A percentile compares a stretch with the other conserved stretches of the same genome.
phyloP scores from a whole-genome alignment of 345 rosid species.

The Eucalyptus camaldulensis region DNA sequence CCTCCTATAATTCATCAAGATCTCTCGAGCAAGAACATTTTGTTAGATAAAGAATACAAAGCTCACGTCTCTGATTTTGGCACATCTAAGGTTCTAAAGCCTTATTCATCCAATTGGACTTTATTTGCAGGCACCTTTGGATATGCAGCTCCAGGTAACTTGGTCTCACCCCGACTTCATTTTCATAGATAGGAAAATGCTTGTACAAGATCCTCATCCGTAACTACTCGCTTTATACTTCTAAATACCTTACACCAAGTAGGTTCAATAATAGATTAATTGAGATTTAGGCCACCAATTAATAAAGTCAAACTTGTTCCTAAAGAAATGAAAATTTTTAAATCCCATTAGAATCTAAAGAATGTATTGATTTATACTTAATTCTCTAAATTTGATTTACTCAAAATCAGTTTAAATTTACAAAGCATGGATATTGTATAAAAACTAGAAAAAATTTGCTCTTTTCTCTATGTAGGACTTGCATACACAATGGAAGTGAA shows the following conservation, averaged over 20 bases:
- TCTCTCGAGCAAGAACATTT: not conserved
- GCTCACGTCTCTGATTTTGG: not conserved
- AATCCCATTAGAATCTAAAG: too few relatives aligned
- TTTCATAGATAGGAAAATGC: not conserved
- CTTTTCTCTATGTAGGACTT: not conserved
- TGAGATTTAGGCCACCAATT: too few relatives aligned
- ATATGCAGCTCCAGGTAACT: not conserved
- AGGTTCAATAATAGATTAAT: too few relatives aligned
- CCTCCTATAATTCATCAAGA: not conserved
- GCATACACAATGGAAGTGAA: not conserved
- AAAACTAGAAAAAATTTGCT: not conserved
- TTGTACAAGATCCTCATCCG: too few relatives aligned
- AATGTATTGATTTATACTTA: too few relatives aligned
- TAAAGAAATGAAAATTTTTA: too few relatives aligned
- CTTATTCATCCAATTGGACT: not conserved
- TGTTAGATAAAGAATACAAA: not conserved
- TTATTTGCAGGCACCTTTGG: not conserved
- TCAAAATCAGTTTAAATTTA: too few relatives aligned
- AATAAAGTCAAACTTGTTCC: too few relatives aligned
- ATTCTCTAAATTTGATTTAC: too few relatives aligned
- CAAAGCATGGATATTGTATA: too few relatives aligned
- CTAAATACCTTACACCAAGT: too few relatives aligned
- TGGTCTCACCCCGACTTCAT: not conserved
- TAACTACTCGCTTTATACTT: too few relatives aligned
- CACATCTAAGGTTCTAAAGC: not conserved